Base-by-base conservation (phyloP, 1,139 yeast genomes). In the Blastobotrys aristatus region DNA sequence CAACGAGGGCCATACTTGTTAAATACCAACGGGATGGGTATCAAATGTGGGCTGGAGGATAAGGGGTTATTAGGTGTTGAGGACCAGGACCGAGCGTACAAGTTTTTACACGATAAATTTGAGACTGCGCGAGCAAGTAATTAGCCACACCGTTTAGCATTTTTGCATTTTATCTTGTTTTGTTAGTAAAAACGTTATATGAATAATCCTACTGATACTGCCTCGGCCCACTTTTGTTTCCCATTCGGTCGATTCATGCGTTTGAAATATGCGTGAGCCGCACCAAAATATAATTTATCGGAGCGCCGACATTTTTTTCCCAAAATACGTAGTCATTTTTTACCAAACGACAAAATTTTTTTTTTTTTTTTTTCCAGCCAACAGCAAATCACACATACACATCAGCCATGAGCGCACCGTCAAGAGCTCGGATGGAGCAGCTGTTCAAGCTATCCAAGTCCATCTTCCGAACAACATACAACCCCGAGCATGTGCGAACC, bases 401-500 rank as follows among this genome's bases (percentile, higher is more conserved):
- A 27, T 11, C n/a, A 27, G 11, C 8, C 17, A 34, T 34, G 38
- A 34, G 38, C 26, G 27, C 26, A 3, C 52, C 52, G 18, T 43
- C 58, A 2, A 70, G 69, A 57, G 67, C 68, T 34, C 76, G 84
- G 60, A 70, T 83, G 18, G 66, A 71, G 51, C 75, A 78, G 62
- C 71, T 82, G 41, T 71, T 77, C 50, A 73, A 80, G 65, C 68
- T 81, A 35, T 78, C 79, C 52, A 76, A 84, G 41, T 69, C 74
- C 56, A 73, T 84, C 17, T 84, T 84, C 61, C 79, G 81, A 54
- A 75, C 77, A 41, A 74, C 80, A 17, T 80, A 69, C 61, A 89
- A 89, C 66, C 97, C 96, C 21, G 69, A 73, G 2, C 71, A 75
- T 38, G 69, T 71, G 47, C 78, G 96, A 62, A 86, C 87, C 27